These are phyloP conservation scores for Lepidopterella palustris DNA, from an alignment of 495 filamentous ascomycete species.

Conservation along the genomic window DNA sequence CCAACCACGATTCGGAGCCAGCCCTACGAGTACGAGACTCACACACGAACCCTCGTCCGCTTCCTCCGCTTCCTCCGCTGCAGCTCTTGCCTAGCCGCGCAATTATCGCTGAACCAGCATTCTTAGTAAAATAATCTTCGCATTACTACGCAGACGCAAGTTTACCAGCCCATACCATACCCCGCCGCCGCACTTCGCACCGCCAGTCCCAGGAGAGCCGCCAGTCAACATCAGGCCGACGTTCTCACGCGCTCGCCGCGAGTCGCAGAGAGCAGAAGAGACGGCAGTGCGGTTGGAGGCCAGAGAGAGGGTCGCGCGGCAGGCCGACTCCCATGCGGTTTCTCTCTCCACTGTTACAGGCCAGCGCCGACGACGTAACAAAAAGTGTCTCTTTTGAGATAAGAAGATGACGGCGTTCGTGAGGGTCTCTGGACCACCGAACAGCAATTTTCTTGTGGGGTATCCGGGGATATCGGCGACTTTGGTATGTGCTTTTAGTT, in stretches of 20 bases:
- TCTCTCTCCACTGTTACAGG: slow-evolving; percentile 11
- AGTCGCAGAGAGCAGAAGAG: too few species aligned
- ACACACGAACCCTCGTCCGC: background rate
- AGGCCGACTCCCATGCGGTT: slow-evolving; percentile 30
- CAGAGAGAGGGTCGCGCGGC: background rate
- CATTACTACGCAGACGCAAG: too few species aligned
- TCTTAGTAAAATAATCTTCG: too few species aligned
- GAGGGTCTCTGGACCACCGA: slow-evolving; percentile 93
- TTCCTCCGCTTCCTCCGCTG: background rate
- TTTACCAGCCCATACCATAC: too few species aligned
- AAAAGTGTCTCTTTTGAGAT: slow-evolving; percentile 15
- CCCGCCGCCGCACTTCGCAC: too few species aligned
- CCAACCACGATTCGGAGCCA: background rate
- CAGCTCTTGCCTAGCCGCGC: background rate
- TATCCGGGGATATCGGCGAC: slow-evolving; percentile 98
- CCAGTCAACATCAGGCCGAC: too few species aligned
- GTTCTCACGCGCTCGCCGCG: too few species aligned
- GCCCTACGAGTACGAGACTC: too few species aligned
- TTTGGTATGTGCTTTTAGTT: slow-evolving; percentile 55
- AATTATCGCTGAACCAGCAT: too few species aligned
- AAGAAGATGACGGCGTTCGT: slow-evolving; percentile 86
- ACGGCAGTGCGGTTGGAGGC: background rate
- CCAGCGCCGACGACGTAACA: slow-evolving; percentile 22
- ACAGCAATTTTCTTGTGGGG: slow-evolving; percentile 92
- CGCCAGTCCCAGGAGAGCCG: too few species aligned